Base-by-base conservation (phyloP, 2,329 filamentous ascomycete species). In the Xylaria sp. region DNA sequence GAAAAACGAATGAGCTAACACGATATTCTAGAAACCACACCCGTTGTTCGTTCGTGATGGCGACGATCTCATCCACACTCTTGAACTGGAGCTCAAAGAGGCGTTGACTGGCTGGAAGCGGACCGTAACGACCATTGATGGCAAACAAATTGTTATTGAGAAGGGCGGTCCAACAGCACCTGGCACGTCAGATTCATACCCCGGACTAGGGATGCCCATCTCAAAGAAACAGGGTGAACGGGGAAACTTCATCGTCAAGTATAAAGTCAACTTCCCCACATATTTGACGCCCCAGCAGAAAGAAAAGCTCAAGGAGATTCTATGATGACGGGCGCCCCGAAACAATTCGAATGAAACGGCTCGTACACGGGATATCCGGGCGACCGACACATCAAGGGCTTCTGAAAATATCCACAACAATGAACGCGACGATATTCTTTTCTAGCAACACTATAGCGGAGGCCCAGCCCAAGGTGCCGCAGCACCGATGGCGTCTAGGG, bases 61-160 rank as follows among this genome's bases (percentile, higher is more conserved):
- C 69, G 94, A 98, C 78, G 91, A 98, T 70, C 82, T 99, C 47
- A 82, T 91, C 62, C 87, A 91, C 72, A 90, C 83, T 1, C 83
- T 98, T 69, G 90, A 94, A 7, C 84, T 99, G 55, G 88, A 90
- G 28, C 87, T 99, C 49, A 98, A 97, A 78, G 95, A 99, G 78
- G 92, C 95, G 1, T 80, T 99, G 46, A 97, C 94, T 0, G 95
- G 95, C 61, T 99, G 95, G 95, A 90, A 87, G 71, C 88, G 91
- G 57, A 96, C 92, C n/a, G 88, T 99, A 21, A 87, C 89, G 33
- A 99, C 94, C 9, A 98, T 99, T 70, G 95, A 99, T 72, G 92
- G 92, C 70, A 94, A 92, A 74, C 90, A 94, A 72, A 81, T 99
- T 69, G 87, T 83, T 54, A 85, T 98, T 40, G 87, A 92, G 46